These are phyloP conservation scores for Tricholoma bakamatsutake DNA, from an alignment of 768 basidiomycete species.

Conservation along the genomic window DNA sequence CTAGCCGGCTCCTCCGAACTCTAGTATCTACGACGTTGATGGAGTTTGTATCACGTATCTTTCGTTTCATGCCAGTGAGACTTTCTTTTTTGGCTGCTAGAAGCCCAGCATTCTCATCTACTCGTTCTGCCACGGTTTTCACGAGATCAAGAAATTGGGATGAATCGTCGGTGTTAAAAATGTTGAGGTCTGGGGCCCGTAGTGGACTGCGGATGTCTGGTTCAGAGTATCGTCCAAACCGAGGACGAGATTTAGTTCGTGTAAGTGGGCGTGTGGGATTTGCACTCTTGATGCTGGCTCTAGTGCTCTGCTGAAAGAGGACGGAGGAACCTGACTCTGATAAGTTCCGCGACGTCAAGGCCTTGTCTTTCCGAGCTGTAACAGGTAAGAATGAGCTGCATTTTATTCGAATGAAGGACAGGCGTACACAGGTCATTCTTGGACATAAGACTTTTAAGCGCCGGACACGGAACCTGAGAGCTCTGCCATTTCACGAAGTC, in stretches of 20 bases:
- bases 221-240: slow-evolving; percentile 1
- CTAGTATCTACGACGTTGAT: not conserved
- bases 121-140: slow-evolving; percentile 29
- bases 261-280: not conserved
- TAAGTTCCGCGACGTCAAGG: not conserved
- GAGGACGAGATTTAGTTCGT: slow-evolving; percentile 3
- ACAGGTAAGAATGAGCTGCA: not conserved
- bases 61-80: slow-evolving; percentile 3
- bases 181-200: not conserved
- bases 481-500: slow-evolving; percentile 28
- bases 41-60: not conserved
- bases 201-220: not conserved
- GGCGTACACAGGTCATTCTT: slow-evolving; percentile 7
- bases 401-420: not conserved
- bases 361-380: not conserved
- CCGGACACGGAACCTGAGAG: slow-evolving; percentile 23
- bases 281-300: not conserved
- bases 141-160: slow-evolving; percentile 25
- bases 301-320: not conserved
- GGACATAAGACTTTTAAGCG: slow-evolving; percentile 21
- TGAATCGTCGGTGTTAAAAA: slow-evolving; percentile 12
- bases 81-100: slow-evolving; percentile 7
- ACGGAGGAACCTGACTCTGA: not conserved
- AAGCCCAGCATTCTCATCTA: slow-evolving; percentile 23
- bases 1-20: not conserved